phyloP scores from a whole-genome alignment of 129 eudicot genomes.

The Chrysanthemum makinoi region DNA sequence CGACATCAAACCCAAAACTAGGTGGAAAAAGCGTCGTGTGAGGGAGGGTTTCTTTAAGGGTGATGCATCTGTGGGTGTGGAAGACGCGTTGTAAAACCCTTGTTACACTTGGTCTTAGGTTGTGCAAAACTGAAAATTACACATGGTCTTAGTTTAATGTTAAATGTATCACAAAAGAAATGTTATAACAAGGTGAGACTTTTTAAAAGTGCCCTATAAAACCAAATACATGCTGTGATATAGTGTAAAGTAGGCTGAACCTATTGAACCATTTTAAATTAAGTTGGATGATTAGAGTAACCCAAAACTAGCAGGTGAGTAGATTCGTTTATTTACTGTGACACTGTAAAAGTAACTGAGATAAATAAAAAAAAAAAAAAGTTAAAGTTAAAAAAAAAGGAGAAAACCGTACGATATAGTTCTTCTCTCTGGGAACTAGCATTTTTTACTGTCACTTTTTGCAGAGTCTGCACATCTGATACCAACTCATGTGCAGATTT shows the following conservation, averaged over 20 bases:
- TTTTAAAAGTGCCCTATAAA: constrained; percentile 17
- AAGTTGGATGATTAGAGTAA: constrained; percentile 21
- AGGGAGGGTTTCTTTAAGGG: no score
- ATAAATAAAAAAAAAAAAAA: neutral
- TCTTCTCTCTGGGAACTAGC: constrained; percentile 23
- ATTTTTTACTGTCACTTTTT: constrained; percentile 27
- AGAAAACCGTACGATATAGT: constrained; percentile 25
- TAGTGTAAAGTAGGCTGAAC: constrained; percentile 12
- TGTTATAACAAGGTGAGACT: constrained; percentile 28
- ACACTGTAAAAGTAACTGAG: constrained; percentile 22
- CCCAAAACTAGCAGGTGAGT: constrained; percentile 30
- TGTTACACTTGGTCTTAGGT: no score
- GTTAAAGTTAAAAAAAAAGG: neutral
- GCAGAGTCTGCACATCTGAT: constrained; percentile 6
- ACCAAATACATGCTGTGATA: constrained; percentile 17
- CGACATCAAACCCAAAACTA: no score
- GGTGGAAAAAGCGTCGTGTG: no score
- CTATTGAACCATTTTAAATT: constrained; percentile 26
- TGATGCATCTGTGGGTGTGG: no score
- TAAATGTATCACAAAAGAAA: constrained; percentile 24
- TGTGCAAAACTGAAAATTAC: no score
- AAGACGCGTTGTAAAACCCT: no score
- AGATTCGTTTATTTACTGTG: constrained; percentile 21
- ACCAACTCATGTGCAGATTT: constrained; percentile 13
- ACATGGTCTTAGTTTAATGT: neutral